Evolutionary conservation across 2,329 filamentous ascomycete species (phyloP).

Genomic region (Paracoccidioides brasiliensis): DNA sequence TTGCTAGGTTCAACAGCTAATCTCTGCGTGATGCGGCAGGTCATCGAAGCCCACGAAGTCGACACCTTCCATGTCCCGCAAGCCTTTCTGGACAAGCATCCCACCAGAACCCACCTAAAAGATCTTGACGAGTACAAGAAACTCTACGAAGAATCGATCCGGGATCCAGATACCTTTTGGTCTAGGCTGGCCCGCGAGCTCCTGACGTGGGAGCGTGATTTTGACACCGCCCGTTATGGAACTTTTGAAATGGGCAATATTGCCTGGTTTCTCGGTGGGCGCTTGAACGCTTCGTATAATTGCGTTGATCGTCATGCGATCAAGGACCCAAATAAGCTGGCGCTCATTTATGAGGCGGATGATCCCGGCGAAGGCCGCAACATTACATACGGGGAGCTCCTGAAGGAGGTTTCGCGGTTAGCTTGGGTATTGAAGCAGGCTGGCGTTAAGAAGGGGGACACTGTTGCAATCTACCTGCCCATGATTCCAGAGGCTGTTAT

Average conservation of each 20-base stretch:
- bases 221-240: constrained; percentile 74
- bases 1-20: neutral
- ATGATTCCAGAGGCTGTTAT: constrained; percentile 97
- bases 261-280: constrained; percentile 90
- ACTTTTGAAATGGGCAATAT: constrained; percentile 66
- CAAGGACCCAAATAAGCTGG: constrained; percentile 81
- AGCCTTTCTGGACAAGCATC: constrained; percentile 46
- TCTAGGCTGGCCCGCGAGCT: constrained; percentile 72
- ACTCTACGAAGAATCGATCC: constrained; percentile 72
- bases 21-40: constrained; percentile 23
- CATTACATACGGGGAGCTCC: constrained; percentile 84
- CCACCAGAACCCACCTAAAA: constrained; percentile 45
- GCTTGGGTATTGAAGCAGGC: constrained; percentile 85
- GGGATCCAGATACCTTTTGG: constrained; percentile 83
- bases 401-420: constrained; percentile 78
- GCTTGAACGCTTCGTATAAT: constrained; percentile 93
- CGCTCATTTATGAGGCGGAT: constrained; percentile 98
- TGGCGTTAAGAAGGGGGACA: constrained; percentile 94
- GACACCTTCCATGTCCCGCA: constrained; percentile 44
- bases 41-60: constrained; percentile 36
- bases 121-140: constrained; percentile 49
- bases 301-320: constrained; percentile 94
- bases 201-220: constrained; percentile 80
- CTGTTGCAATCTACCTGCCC: constrained; percentile 90
- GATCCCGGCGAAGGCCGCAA: constrained; percentile 75